phyloP scores from a whole-genome alignment of 2,329 filamentous ascomycete genomes.

The Aspergillus proliferans region DNA sequence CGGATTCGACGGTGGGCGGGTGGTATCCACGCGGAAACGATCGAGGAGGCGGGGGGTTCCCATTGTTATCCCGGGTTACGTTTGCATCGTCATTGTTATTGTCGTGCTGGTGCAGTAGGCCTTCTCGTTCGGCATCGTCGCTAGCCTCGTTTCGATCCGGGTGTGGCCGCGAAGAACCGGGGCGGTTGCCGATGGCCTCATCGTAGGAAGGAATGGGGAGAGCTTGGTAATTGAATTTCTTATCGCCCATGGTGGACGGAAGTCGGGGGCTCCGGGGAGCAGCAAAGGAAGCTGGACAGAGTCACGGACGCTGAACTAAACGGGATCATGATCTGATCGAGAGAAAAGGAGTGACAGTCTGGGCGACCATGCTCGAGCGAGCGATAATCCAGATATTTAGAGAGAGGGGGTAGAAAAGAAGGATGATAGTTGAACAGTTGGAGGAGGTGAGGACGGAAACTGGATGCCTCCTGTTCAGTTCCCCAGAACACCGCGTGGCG shows the following conservation, averaged over 20 bases:
- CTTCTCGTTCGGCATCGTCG: slow-evolving; percentile 70
- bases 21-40: slow-evolving; percentile 56
- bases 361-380: slow-evolving; percentile 23
- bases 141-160: slow-evolving; percentile 55
- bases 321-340: slow-evolving; percentile 34
- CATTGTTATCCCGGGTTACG: slow-evolving; percentile 9
- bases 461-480: too few species aligned
- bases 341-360: slow-evolving; percentile 23
- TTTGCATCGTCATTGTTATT: slow-evolving; percentile 11
- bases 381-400: slow-evolving; percentile 1
- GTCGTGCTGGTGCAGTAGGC: slow-evolving; percentile 57
- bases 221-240: slow-evolving; percentile 54
- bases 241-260: slow-evolving; percentile 40
- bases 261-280: slow-evolving; percentile 27
- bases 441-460: not conserved
- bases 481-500: too few species aligned
- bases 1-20: slow-evolving; percentile 76
- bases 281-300: slow-evolving; percentile 20
- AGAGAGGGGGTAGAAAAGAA: slow-evolving; percentile 1
- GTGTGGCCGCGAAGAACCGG: slow-evolving; percentile 44
- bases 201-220: slow-evolving; percentile 78
- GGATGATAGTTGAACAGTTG: slow-evolving; percentile 3
- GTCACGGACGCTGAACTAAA: slow-evolving; percentile 22
- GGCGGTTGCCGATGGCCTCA: slow-evolving; percentile 63
- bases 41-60: slow-evolving; percentile 32